Conservation (phyloP, 2,329 filamentous ascomycete genomes). For the Aspergillus phoenicis region DNA sequence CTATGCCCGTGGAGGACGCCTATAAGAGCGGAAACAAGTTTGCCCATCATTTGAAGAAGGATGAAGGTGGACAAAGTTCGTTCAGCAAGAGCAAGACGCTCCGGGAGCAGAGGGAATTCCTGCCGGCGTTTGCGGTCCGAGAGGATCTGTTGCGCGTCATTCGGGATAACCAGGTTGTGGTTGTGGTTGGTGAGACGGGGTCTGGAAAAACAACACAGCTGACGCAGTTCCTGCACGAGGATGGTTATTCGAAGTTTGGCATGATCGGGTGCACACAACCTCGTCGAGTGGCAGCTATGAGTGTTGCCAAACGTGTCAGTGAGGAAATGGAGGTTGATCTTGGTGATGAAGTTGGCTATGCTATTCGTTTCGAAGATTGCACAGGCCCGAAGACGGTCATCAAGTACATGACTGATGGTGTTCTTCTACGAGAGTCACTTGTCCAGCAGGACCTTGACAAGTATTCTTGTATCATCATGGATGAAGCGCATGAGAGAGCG, state of each 20-base stretch:
- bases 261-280: conserved; percentile 98
- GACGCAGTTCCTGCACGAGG: conserved; percentile 93
- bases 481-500: conserved; percentile 95
- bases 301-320: conserved; percentile 94
- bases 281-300: conserved; percentile 96
- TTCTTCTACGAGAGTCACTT: conserved; percentile 87
- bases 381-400: conserved; percentile 94
- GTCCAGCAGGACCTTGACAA: conserved; percentile 91
- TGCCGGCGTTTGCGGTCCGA: conserved; percentile 93
- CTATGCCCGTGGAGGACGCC: conserved; percentile 72
- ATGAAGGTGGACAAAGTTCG: conserved; percentile 75
- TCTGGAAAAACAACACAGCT: conserved; percentile 97
- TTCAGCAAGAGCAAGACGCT: conserved; percentile 93
- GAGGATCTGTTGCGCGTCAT: conserved; percentile 92
- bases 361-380: conserved; percentile 97
- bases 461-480: conserved; percentile 99
- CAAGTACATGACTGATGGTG: conserved; percentile 99
- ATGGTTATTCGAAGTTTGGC: conserved; percentile 83
- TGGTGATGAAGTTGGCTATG: conserved; percentile 87
- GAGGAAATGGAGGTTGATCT: conserved; percentile 97
- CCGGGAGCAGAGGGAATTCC: conserved; percentile 85
- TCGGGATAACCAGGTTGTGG: conserved; percentile 93
- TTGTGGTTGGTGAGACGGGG: conserved; percentile 95
- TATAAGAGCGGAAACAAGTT: conserved; percentile 75
- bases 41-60: conserved; percentile 84